These are phyloP conservation scores for Clathrospora elynae DNA, from an alignment of 2,329 filamentous ascomycete species.

Conservation along the genomic window DNA sequence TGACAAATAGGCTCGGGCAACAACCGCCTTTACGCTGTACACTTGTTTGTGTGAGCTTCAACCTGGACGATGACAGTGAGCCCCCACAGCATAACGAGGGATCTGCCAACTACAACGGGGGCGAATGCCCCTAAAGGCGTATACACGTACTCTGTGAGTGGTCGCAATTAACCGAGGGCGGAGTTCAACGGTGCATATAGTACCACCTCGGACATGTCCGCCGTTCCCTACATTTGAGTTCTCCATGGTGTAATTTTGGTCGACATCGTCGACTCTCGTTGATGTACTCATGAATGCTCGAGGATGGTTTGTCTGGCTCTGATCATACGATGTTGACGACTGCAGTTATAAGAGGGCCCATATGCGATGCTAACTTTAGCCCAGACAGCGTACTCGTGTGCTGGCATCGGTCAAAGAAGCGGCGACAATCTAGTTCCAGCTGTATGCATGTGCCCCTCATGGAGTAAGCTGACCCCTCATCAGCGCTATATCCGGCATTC, in stretches of 20 bases:
- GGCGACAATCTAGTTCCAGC: conserved; percentile 9
- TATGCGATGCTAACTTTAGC: conserved; percentile 2
- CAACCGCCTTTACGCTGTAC: conserved; percentile 12
- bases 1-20: conserved; percentile 16
- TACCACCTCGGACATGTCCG: conserved; percentile 3
- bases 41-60: neutral
- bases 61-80: conserved; percentile 5
- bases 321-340: conserved; percentile 7
- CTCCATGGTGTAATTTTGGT: too few relatives aligned
- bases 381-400: neutral
- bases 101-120: conserved; percentile 13
- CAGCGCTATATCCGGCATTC: conserved; percentile 5
- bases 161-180: neutral
- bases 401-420: conserved; percentile 7
- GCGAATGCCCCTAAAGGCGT: neutral
- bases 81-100: conserved; percentile 16
- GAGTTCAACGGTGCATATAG: conserved; percentile 9
- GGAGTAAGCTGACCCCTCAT: conserved; percentile 12
- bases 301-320: too few relatives aligned
- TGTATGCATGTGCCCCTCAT: conserved; percentile 15
- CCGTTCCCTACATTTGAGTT: neutral
- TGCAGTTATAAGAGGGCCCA: neutral
- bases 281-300: too few relatives aligned
- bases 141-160: neutral
- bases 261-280: too few relatives aligned